Conservation (phyloP, 208 protist genomes). For the Trypanosoma grayi region DNA sequence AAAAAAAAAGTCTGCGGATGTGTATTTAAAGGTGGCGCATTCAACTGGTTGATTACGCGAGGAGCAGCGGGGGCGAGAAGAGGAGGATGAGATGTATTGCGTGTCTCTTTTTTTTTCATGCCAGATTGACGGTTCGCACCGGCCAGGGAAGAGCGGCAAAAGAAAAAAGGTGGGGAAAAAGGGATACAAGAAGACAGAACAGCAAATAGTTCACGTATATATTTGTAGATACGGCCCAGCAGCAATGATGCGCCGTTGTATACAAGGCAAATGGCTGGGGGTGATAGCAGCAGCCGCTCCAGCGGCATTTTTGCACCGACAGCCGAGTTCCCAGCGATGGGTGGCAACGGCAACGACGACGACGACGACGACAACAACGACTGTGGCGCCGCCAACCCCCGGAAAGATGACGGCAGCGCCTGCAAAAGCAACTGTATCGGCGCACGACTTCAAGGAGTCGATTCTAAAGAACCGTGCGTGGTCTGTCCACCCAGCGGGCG, state of each 20-base stretch:
- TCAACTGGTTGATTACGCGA: too few relatives aligned
- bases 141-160: neutral
- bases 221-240: too few relatives aligned
- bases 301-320: constrained; percentile 5
- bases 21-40: too few relatives aligned
- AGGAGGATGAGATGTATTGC: too few relatives aligned
- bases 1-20: too few relatives aligned
- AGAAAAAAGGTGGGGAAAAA: constrained; percentile 6
- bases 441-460: constrained; percentile 40
- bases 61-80: too few relatives aligned
- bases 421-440: neutral
- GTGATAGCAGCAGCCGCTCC: constrained; percentile 1
- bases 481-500: constrained; percentile 44
- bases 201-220: constrained; percentile 11
- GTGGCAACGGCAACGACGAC: constrained; percentile 1
- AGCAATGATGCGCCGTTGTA: constrained; percentile 47
- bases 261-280: neutral
- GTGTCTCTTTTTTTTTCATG: too few relatives aligned
- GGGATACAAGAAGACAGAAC: neutral
- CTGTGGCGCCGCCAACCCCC: constrained; percentile 1
- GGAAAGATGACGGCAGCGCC: neutral
- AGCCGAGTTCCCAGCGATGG: neutral
- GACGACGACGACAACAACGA: neutral
- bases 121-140: neutral
- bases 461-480: constrained; percentile 49